Evolutionary conservation across 805 yeast species (phyloP).

Genomic region (Wickerhamiella vanderwaltii): DNA sequence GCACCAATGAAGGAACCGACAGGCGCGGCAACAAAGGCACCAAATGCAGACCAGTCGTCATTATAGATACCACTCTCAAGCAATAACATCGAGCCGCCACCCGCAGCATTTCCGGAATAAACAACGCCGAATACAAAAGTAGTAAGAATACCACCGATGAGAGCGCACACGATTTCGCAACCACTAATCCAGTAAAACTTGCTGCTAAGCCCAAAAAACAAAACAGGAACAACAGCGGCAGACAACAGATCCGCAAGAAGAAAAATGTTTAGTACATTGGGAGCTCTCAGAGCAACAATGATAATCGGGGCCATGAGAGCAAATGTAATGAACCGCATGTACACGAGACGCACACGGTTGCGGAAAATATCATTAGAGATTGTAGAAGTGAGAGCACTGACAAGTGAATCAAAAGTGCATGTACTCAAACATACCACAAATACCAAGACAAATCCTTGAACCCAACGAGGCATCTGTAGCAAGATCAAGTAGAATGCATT

Average conservation of each 20-base stretch:
- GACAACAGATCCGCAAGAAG: slow-evolving; percentile 85
- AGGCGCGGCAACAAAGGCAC: slow-evolving; percentile 86
- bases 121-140: slow-evolving; percentile 77
- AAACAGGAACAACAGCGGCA: slow-evolving; percentile 71
- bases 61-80: slow-evolving; percentile 54
- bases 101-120: slow-evolving; percentile 51
- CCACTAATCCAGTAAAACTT: slow-evolving; percentile 60
- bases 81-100: slow-evolving; percentile 65
- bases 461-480: slow-evolving; percentile 70
- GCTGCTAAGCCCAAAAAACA: slow-evolving; percentile 65
- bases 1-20: slow-evolving; percentile 59
- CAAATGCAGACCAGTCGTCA: slow-evolving; percentile 85
- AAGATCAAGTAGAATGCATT: slow-evolving; percentile 59
- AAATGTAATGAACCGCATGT: slow-evolving; percentile 58
- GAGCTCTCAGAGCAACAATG: slow-evolving; percentile 72
- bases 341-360: slow-evolving; percentile 56
- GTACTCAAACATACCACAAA: slow-evolving; percentile 66
- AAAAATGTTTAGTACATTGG: slow-evolving; percentile 73
- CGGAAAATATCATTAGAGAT: slow-evolving; percentile 83
- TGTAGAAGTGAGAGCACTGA: slow-evolving; percentile 78
- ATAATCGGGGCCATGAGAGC: slow-evolving; percentile 76
- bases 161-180: slow-evolving; percentile 71
- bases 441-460: slow-evolving; percentile 68
- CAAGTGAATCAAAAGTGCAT: slow-evolving; percentile 80
- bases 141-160: slow-evolving; percentile 66